phyloP scores from a whole-genome alignment of 306 rosid species.

The Rubus parviflorus region DNA sequence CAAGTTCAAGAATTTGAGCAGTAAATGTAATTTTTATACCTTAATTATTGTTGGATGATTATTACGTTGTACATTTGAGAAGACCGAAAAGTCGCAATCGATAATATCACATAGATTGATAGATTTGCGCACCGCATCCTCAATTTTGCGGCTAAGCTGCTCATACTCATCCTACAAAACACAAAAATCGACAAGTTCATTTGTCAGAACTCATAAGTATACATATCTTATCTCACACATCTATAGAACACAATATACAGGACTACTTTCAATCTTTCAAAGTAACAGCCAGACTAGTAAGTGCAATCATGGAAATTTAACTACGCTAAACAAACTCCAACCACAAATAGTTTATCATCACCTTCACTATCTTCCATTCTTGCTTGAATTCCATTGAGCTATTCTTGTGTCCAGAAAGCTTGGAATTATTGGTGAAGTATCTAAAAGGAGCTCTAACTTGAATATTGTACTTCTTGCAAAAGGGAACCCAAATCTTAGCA shows the following conservation, averaged over 20 bases:
- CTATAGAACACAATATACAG: not conserved
- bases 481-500: slow-evolving; percentile 64
- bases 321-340: not conserved
- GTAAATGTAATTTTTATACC: slow-evolving; percentile 28
- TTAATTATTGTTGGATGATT: slow-evolving; percentile 60
- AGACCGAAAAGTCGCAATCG: slow-evolving; percentile 33
- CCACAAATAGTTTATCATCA: slow-evolving; percentile 6
- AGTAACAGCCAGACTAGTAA: not conserved
- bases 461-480: slow-evolving; percentile 50
- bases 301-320: not conserved
- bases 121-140: slow-evolving; percentile 28
- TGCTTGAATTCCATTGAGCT: slow-evolving; percentile 10
- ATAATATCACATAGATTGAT: slow-evolving; percentile 3
- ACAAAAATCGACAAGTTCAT: not conserved
- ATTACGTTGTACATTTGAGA: slow-evolving; percentile 31
- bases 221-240: not conserved
- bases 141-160: slow-evolving; percentile 35
- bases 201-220: no score
- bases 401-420: not conserved
- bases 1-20: no score
- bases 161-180: slow-evolving; percentile 54
- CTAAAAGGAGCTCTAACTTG: slow-evolving; percentile 61
- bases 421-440: slow-evolving; percentile 30
- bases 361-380: slow-evolving; percentile 44
- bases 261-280: not conserved